Evolutionary conservation across 1,284 basidiomycete species (phyloP).

Genomic region (Rhodotorula sp.): DNA sequence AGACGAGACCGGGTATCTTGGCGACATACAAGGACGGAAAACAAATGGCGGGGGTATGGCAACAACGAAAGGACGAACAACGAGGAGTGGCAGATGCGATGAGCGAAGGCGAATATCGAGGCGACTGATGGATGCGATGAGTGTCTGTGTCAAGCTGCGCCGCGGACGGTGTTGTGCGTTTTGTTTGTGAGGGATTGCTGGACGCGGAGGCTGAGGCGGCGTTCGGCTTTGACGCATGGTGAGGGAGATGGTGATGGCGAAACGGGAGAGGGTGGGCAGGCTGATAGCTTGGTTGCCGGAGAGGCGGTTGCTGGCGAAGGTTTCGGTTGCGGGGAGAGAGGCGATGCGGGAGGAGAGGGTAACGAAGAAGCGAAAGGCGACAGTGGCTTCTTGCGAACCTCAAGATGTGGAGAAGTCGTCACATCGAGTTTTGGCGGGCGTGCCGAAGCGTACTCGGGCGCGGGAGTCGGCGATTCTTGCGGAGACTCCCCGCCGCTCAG

Average conservation of each 20-base stretch:
- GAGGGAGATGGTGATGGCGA: neutral
- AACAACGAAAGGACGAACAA: neutral
- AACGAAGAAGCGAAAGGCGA: neutral
- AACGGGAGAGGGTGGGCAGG: neutral
- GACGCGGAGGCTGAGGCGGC: conserved; percentile 8
- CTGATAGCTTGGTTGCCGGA: neutral
- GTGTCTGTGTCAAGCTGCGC: neutral
- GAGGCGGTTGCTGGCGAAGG: neutral
- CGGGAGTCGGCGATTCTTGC: conserved; percentile 13
- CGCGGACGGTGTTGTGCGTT: neutral
- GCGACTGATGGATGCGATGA: neutral
- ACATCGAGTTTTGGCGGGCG: neutral
- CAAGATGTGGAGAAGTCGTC: neutral
- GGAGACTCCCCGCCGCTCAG: conserved; percentile 9
- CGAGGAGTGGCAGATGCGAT: neutral
- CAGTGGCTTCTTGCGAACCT: neutral
- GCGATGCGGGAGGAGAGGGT: neutral
- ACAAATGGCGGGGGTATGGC: neutral
- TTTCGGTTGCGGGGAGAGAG: neutral
- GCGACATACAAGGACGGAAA: neutral
- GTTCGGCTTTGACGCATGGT: conserved; percentile 3
- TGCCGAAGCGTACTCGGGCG: neutral
- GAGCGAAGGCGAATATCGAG: too few relatives aligned
- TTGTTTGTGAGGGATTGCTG: conserved; percentile 5
- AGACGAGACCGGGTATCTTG: neutral